These are phyloP conservation scores for Mortierella sp. DNA, from an alignment of 371 early-diverging fungal species.

Conservation along the genomic window DNA sequence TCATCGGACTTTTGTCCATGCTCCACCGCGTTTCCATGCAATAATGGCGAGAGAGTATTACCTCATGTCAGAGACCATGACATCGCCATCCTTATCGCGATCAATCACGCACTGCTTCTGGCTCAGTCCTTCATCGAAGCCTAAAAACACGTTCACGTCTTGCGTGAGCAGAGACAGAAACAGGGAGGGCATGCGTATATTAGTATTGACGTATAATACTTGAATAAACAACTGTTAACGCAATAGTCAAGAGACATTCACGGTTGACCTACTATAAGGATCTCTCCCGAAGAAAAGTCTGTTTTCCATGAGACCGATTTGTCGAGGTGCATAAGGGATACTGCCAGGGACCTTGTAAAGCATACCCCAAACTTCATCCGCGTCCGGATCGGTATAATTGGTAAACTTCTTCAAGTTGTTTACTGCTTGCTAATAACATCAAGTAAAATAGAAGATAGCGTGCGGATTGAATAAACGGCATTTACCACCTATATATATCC, in stretches of 20 bases:
- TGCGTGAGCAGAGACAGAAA: too few species aligned
- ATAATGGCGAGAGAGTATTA: too few species aligned
- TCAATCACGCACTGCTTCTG: conserved; percentile 18
- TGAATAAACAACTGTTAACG: neutral
- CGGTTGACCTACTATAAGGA: conserved; percentile 1
- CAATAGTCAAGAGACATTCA: neutral
- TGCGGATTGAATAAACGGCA: too few species aligned
- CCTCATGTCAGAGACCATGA: conserved; percentile 23
- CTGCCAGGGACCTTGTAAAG: conserved; percentile 24
- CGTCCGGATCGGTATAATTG: neutral
- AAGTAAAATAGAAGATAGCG: too few species aligned
- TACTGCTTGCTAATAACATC: too few species aligned
- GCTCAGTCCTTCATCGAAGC: neutral
- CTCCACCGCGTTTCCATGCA: too few species aligned
- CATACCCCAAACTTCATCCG: conserved; percentile 11
- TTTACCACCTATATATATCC: too few species aligned
- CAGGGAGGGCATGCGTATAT: neutral
- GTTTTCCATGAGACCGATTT: conserved; percentile 9
- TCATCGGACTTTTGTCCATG: too few species aligned
- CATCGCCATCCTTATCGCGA: neutral
- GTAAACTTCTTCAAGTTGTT: too few species aligned
- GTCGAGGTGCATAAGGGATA: conserved; percentile 26
- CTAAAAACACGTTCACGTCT: neutral
- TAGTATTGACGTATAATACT: too few species aligned
- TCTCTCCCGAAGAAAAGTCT: conserved; percentile 13